Evolutionary conservation across 2,329 filamentous ascomycete species (phyloP).

Genomic region (Neofusicoccum cordaticola): DNA sequence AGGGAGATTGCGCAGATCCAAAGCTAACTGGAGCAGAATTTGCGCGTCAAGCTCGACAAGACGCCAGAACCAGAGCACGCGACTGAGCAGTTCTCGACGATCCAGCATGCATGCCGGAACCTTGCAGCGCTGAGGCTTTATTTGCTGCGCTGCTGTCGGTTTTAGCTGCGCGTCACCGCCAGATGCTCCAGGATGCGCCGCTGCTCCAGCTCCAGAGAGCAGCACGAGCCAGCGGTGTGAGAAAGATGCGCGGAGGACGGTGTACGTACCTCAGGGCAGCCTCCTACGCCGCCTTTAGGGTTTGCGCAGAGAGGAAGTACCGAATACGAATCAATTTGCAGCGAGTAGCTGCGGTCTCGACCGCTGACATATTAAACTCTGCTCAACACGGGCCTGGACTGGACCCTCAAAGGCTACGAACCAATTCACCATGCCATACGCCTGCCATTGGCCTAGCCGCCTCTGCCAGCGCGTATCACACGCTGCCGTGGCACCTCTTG

Average conservation of each 20-base stretch:
- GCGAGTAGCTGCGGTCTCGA: neutral
- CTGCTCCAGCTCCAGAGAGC: neutral
- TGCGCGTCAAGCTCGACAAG: neutral
- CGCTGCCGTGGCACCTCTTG: constrained; percentile 12
- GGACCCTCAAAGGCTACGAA: neutral
- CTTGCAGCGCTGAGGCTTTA: neutral
- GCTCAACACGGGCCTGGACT: neutral
- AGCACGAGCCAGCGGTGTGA: neutral
- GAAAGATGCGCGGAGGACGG: neutral
- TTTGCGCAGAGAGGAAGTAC: neutral
- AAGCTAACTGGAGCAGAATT: neutral
- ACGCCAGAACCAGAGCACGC: neutral
- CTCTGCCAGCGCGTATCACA: neutral
- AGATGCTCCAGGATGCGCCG: neutral
- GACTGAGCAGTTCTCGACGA: neutral
- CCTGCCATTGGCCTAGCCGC: neutral
- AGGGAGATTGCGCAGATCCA: neutral
- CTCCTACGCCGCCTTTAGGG: neutral
- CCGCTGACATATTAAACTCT: constrained; percentile 2
- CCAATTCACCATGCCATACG: neutral
- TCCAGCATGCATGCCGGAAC: neutral
- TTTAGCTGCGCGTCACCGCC: constrained; percentile 1
- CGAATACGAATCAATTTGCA: neutral
- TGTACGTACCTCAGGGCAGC: neutral
- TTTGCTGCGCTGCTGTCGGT: neutral